A percentile compares a stretch with the other conserved stretches of the same genome.
Evolutionary conservation across 306 rosid genomes (phyloP).

Genomic region (Fragaria vesca): DNA sequence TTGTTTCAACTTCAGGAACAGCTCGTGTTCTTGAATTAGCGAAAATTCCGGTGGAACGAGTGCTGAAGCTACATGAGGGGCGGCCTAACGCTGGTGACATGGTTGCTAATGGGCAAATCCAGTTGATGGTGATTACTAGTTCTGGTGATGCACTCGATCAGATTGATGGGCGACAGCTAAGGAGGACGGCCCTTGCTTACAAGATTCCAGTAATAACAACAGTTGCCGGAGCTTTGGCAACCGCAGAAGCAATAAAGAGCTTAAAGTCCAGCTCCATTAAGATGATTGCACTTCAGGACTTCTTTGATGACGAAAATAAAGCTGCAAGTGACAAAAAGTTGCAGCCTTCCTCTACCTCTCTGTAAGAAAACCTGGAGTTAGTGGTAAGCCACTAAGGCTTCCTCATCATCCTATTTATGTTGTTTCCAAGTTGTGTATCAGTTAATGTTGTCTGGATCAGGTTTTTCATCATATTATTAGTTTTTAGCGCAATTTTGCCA

Average conservation of each 20-base stretch:
- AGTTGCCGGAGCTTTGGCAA: constrained; percentile 87
- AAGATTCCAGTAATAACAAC: constrained; percentile 94
- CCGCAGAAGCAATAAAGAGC: constrained; percentile 89
- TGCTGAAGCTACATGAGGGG: constrained; percentile 92
- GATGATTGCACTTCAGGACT: constrained; percentile 98
- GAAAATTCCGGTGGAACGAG: constrained; percentile 62
- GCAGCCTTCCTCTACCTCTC: constrained; percentile 39
- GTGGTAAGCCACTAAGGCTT: constrained; percentile 38
- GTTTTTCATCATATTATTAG: neutral
- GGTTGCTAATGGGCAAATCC: constrained; percentile 92
- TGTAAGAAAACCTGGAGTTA: constrained; percentile 24
- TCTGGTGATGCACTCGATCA: constrained; percentile 89
- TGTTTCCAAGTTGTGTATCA: constrained; percentile 3
- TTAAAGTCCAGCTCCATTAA: constrained; percentile 57
- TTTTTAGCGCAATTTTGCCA: neutral
- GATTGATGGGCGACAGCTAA: constrained; percentile 82
- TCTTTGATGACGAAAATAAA: constrained; percentile 36
- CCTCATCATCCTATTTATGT: neutral
- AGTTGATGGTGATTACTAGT: constrained; percentile 94
- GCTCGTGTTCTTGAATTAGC: constrained; percentile 64
- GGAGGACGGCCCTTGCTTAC: constrained; percentile 86
- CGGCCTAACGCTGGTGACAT: constrained; percentile 94
- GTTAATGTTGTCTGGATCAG: constrained; percentile 8
- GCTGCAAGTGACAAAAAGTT: constrained; percentile 31
- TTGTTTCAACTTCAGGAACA: constrained; percentile 90